These are phyloP conservation scores for Thielaviopsis euricoi DNA, from an alignment of 2,329 filamentous ascomycete genomes.

Conservation along the genomic window DNA sequence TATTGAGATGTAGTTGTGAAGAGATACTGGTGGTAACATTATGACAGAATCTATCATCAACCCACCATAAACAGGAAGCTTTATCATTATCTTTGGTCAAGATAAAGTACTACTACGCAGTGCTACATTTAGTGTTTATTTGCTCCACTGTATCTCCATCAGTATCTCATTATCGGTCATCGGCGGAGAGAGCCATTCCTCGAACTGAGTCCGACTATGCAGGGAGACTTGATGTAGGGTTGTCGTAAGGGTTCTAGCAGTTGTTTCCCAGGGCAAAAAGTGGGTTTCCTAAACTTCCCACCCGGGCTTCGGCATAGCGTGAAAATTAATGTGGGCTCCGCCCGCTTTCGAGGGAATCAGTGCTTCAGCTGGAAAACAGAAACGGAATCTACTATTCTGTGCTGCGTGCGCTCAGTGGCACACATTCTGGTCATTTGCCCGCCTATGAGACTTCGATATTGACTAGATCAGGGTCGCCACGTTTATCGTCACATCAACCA, in stretches of 20 bases:
- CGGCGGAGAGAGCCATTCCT: not conserved
- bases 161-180: not conserved
- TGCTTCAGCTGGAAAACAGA: not conserved
- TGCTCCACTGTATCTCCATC: not conserved
- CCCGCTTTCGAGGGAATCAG: not conserved
- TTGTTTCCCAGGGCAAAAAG: not conserved
- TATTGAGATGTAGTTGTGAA: not conserved
- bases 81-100: not conserved
- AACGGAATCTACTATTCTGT: not conserved
- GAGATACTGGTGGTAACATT: not conserved
- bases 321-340: not conserved
- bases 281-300: not conserved
- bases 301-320: not conserved
- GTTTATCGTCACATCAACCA: not conserved
- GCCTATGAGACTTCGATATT: not conserved
- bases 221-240: not conserved
- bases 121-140: no score
- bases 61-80: not conserved
- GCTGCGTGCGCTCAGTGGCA: not conserved
- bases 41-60: not conserved
- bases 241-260: not conserved
- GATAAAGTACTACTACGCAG: no score
- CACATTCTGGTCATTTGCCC: not conserved
- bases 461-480: not conserved
- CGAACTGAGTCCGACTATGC: no score